Evolutionary conservation across 2,329 filamentous ascomycete species (phyloP).

Genomic region (Ophiostoma fasciatum): DNA sequence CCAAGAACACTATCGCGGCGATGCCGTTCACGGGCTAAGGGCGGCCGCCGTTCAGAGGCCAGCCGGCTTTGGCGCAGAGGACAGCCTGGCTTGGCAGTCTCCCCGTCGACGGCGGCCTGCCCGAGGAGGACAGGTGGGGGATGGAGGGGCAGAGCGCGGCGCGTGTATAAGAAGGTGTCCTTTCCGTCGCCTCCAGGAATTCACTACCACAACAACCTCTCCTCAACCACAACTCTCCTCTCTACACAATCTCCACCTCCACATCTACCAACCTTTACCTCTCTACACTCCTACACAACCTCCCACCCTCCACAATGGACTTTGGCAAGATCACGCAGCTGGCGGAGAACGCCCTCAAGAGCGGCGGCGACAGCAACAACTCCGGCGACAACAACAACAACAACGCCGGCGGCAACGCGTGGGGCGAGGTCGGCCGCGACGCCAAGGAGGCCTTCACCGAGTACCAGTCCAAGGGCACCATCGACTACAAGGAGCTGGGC

Average conservation of each 20-base stretch:
- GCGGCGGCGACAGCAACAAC: constrained; percentile 7
- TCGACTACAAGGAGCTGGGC: constrained; percentile 19
- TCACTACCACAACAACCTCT: not conserved
- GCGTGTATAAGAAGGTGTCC: too few relatives aligned
- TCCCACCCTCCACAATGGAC: constrained; percentile 13
- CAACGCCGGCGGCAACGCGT: constrained; percentile 4
- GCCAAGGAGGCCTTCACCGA: constrained; percentile 13
- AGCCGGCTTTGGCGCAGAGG: too few relatives aligned
- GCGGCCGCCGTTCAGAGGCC: too few relatives aligned
- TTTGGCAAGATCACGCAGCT: constrained; percentile 13
- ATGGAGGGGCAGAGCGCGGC: too few relatives aligned
- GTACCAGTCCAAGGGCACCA: constrained; percentile 17
- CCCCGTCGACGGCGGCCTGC: too few relatives aligned
- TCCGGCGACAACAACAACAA: constrained; percentile 6
- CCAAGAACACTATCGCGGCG: too few relatives aligned
- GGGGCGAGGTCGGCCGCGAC: constrained; percentile 11
- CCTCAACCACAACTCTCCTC: not conserved
- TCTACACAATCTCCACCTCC: not conserved
- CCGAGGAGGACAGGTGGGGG: too few relatives aligned
- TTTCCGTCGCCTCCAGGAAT: too few relatives aligned
- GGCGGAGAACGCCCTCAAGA: constrained; percentile 12
- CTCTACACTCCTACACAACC: not conserved
- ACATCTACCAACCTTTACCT: too few relatives aligned
- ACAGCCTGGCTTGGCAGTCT: too few relatives aligned
- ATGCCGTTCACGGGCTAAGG: too few relatives aligned